phyloP scores from a whole-genome alignment of 139 green algal genomes.

The Deuterostichococcus epilithicus region DNA sequence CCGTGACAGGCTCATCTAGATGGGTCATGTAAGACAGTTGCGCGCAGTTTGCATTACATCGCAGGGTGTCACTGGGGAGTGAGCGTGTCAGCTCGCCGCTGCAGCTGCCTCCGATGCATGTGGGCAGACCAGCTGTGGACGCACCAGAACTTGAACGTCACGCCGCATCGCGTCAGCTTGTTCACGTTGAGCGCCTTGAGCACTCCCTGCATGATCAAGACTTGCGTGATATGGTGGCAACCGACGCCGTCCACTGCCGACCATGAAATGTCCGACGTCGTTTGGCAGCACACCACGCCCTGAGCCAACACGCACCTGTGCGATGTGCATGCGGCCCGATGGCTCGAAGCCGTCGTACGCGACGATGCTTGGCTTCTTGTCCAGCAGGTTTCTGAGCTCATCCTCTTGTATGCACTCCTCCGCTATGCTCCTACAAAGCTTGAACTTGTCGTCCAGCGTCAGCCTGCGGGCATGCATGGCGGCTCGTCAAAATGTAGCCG shows the following conservation, averaged over 20 bases:
- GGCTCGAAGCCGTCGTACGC: slow-evolving; percentile 99
- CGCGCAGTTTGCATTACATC: neutral
- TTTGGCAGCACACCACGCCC: neutral
- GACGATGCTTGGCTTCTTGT: slow-evolving; percentile 80
- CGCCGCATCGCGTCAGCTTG: slow-evolving; percentile 91
- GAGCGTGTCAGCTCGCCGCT: too few relatives aligned
- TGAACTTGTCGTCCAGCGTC: slow-evolving; percentile 82
- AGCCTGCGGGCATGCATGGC: slow-evolving; percentile 42
- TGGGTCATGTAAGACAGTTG: too few relatives aligned
- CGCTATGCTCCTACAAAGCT: slow-evolving; percentile 72
- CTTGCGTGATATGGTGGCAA: neutral
- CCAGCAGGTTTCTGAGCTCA: slow-evolving; percentile 83
- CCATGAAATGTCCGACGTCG: neutral
- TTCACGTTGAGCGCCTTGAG: slow-evolving; percentile 99
- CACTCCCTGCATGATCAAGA: slow-evolving; percentile 69
- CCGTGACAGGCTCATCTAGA: too few relatives aligned
- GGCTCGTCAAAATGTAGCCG: neutral
- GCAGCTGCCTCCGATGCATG: too few relatives aligned
- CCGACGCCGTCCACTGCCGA: neutral
- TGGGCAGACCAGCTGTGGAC: neutral
- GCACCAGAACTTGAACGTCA: slow-evolving; percentile 95
- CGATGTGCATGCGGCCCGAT: slow-evolving; percentile 97
- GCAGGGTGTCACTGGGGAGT: neutral
- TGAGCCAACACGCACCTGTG: slow-evolving; percentile 48
- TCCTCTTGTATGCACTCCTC: slow-evolving; percentile 94